A percentile compares a stretch with the other conserved stretches of the same genome.
Conservation (phyloP, 495 filamentous ascomycete genomes). For the Paragyromitra xinjiangensis region DNA sequence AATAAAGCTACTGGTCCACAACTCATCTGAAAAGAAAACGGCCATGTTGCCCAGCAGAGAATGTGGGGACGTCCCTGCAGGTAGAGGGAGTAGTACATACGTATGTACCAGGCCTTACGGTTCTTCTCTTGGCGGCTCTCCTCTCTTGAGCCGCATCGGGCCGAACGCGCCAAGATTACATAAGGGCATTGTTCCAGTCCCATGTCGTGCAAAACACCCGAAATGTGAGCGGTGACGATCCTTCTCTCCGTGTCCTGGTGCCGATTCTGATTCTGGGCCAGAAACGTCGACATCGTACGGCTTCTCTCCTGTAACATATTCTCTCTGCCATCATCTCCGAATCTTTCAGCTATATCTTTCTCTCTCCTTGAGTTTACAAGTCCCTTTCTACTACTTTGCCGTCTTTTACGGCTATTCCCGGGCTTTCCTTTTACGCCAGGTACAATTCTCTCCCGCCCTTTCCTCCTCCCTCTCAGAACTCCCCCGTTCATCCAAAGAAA, state of each 20-base stretch:
- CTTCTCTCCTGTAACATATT: background rate
- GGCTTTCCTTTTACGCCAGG: conserved; percentile 5
- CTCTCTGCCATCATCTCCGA: background rate
- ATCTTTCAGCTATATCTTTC: too few species aligned
- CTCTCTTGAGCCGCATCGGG: background rate
- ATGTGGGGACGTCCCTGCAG: background rate
- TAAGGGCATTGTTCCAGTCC: conserved; percentile 19
- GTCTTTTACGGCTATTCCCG: conserved; percentile 24
- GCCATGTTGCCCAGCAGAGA: background rate
- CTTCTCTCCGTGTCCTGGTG: too few species aligned
- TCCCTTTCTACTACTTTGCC: background rate
- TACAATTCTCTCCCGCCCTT: conserved; percentile 35
- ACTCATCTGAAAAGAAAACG: conserved; percentile 11
- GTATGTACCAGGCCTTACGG: background rate
- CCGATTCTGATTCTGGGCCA: too few species aligned
- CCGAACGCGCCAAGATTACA: conserved; percentile 20
- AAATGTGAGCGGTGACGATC: too few species aligned
- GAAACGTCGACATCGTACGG: background rate
- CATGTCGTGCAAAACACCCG: too few species aligned
- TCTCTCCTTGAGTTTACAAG: background rate
- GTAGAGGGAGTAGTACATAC: background rate
- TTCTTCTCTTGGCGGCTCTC: background rate
- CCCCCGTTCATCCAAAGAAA: conserved; percentile 59
- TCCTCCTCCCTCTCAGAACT: background rate
- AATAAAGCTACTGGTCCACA: background rate